Evolutionary conservation across 1,139 yeast species (phyloP).

Genomic region (Blastobotrys serpentis): DNA sequence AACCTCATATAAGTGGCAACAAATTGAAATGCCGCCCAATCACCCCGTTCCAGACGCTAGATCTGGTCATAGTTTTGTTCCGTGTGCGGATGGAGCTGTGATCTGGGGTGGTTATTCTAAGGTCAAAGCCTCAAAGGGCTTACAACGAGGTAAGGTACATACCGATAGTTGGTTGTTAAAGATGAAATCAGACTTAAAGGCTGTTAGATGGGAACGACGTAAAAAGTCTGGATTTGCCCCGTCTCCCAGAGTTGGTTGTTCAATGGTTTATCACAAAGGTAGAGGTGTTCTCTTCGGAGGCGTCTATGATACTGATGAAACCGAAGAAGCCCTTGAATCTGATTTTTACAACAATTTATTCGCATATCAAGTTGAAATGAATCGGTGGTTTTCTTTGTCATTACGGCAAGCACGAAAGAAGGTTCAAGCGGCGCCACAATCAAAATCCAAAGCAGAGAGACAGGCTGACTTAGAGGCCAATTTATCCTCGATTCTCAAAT

Average conservation of each 20-base stretch:
- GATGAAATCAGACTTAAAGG: constrained; percentile 83
- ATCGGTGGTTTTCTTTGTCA: constrained; percentile 81
- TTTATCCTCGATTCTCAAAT: constrained; percentile 69
- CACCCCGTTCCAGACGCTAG: constrained; percentile 86
- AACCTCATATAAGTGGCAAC: constrained; percentile 85
- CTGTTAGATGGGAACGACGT: constrained; percentile 82
- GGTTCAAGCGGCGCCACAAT: constrained; percentile 34
- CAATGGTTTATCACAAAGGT: constrained; percentile 84
- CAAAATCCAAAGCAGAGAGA: constrained; percentile 44
- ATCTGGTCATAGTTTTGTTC: constrained; percentile 87
- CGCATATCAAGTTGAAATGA: constrained; percentile 80
- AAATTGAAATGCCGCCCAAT: constrained; percentile 80
- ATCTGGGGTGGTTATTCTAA: constrained; percentile 94
- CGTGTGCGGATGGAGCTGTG: constrained; percentile 80
- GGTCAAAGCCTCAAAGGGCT: constrained; percentile 84
- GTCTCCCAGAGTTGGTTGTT: constrained; percentile 91
- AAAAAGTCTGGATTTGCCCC: constrained; percentile 88
- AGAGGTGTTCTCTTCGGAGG: constrained; percentile 96
- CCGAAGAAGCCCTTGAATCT: constrained; percentile 87
- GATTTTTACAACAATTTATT: constrained; percentile 77
- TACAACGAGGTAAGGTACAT: constrained; percentile 89
- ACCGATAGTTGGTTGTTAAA: constrained; percentile 84
- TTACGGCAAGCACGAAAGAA: constrained; percentile 62
- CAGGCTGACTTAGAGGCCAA: constrained; percentile 83
- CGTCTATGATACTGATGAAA: constrained; percentile 90